Base-by-base conservation (phyloP, 2,329 filamentous ascomycete genomes). In the Clonostachys solani region DNA sequence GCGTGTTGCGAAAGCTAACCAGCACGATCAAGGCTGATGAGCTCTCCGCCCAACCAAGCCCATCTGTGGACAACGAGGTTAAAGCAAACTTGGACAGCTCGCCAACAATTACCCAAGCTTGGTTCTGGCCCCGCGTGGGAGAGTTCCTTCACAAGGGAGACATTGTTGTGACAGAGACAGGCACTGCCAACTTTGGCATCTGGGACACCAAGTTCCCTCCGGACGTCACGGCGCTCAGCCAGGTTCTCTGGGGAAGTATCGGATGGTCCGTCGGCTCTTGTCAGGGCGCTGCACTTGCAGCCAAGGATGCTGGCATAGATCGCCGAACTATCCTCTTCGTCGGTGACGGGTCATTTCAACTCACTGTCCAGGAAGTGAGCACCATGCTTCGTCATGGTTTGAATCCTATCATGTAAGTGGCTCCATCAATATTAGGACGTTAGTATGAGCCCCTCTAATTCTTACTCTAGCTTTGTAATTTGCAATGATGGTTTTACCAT, bases 401-500 rank as follows among this genome's bases (percentile, higher is more conserved):
- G 48, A 84, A 85, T 51, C 81, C 88, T 17, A 92, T 91, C 59
- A 84, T 95, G 77, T 86, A 68, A 72, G 81, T 69, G 29, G n/a
- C 33, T 10, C 23, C 6, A 6, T 23, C 15, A 5, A 18, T 18
- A 12, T 47, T 9, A 5, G 33, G 15, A 23, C 13, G 12, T 12
- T 12, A 43, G 43, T 55, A 13, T 64, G 51, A 34, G 36, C 10
- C 13, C 19, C 16, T 19, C 45, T 46, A 42, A 46, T 40, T 3
- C 15, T 15, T 4, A 44, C n/a, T 35, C 7, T 47, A 82, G 80
- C 52, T 92, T 95, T 63, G 76, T 94, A 52, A 86, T 95, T 55
- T 90, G 87, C 75, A 95, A 95, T 63, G 82, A 92, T 38, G 91
- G 91, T 12, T 95, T 88, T 69, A 94, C 90, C 10, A 94, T 95